These are phyloP conservation scores for Fomitopsis pinicola DNA, from an alignment of 1,284 basidiomycete species.

Conservation along the genomic window DNA sequence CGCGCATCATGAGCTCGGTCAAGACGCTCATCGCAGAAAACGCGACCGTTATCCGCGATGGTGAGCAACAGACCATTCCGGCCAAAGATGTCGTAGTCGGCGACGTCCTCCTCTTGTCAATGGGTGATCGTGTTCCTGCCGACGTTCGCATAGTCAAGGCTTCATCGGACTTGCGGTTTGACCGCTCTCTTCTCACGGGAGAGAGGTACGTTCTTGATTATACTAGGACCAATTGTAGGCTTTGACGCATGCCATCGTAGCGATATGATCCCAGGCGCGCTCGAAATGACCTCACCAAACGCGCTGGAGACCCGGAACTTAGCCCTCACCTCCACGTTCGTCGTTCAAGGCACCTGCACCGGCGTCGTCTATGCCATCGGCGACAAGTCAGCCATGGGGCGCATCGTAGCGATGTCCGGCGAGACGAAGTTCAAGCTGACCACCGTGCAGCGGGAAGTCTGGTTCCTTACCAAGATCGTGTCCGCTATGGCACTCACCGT, in stretches of 20 bases:
- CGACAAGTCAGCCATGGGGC: slow-evolving; percentile 56
- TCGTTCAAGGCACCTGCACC: slow-evolving; percentile 50
- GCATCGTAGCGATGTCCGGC: slow-evolving; percentile 52
- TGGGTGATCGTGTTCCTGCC: slow-evolving; percentile 43
- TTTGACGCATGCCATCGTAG: not conserved
- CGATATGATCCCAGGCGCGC: slow-evolving; percentile 48
- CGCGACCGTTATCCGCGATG: slow-evolving; percentile 43
- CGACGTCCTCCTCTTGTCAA: slow-evolving; percentile 26
- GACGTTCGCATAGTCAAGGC: slow-evolving; percentile 46
- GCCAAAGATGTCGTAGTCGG: slow-evolving; percentile 29
- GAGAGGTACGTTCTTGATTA: slow-evolving; percentile 30
- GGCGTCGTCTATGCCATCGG: slow-evolving; percentile 59
- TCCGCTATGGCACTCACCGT: slow-evolving; percentile 36
- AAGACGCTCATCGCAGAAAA: slow-evolving; percentile 46
- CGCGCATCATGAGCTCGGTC: slow-evolving; percentile 49
- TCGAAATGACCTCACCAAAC: slow-evolving; percentile 50
- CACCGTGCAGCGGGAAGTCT: slow-evolving; percentile 43
- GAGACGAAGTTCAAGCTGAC: slow-evolving; percentile 46
- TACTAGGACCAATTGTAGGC: no score
- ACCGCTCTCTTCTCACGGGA: slow-evolving; percentile 63
- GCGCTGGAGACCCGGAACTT: slow-evolving; percentile 60
- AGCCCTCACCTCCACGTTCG: slow-evolving; percentile 49
- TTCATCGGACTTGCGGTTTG: slow-evolving; percentile 52
- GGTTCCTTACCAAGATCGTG: slow-evolving; percentile 47
- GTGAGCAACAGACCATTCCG: slow-evolving; percentile 25